Conservation (phyloP, 768 basidiomycete genomes). For the Pleurotus djamor region DNA sequence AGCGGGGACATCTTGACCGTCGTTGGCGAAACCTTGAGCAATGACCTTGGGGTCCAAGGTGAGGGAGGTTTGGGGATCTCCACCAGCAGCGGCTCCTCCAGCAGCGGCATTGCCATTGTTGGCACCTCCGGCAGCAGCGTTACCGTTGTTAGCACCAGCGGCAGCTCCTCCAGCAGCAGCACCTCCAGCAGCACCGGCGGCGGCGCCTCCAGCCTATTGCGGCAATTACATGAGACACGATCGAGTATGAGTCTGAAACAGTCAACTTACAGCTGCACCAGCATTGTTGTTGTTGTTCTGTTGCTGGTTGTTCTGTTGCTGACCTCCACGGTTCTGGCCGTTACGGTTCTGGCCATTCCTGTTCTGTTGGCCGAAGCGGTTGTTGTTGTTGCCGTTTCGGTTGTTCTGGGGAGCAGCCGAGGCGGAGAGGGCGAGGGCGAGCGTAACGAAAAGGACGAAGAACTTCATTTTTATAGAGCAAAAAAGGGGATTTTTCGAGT, state of each 20-base stretch:
- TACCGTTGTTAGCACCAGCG: neutral
- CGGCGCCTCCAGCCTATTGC: conserved; percentile 5
- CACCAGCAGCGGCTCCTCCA: conserved; percentile 11
- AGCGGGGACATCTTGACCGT: conserved; percentile 42
- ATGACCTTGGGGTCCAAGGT: conserved; percentile 46
- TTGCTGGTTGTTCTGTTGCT: conserved; percentile 2
- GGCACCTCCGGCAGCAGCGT: neutral
- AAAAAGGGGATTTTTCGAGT: conserved; percentile 6
- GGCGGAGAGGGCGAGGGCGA: conserved; percentile 22
- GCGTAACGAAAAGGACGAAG: conserved; percentile 21
- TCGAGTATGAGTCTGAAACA: neutral
- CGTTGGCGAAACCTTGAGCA: conserved; percentile 49
- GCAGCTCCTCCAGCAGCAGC: conserved; percentile 11
- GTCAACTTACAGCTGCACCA: neutral
- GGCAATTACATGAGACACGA: neutral
- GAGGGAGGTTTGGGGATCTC: conserved; percentile 43
- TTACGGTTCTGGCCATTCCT: neutral
- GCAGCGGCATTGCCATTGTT: neutral
- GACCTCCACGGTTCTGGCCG: neutral
- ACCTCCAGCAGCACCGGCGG: conserved; percentile 21
- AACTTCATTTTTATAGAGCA: conserved; percentile 24
- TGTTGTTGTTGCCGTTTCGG: neutral
- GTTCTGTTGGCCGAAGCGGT: conserved; percentile 8
- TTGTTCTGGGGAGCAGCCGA: conserved; percentile 10
- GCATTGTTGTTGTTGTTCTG: neutral